Evolutionary conservation across 495 filamentous ascomycete species (phyloP).

Genomic region (Achaetomiella virescens): DNA sequence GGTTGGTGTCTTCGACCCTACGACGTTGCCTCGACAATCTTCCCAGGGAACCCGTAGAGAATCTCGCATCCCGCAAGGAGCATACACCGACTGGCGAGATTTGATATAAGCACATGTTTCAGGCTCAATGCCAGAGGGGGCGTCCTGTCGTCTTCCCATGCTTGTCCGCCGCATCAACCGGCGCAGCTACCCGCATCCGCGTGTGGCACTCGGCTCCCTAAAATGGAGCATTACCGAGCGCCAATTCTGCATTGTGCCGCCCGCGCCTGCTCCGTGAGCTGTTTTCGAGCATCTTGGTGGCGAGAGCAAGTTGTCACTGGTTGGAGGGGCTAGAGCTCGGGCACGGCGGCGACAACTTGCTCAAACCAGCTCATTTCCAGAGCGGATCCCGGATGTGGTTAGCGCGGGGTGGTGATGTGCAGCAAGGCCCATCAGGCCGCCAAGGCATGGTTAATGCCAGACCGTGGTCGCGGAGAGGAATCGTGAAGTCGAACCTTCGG

Average conservation of each 20-base stretch:
- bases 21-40: no score
- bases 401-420: conserved; percentile 3
- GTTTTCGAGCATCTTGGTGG: neutral
- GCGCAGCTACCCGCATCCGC: neutral
- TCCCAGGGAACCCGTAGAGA: no score
- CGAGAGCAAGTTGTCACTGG: conserved; percentile 31
- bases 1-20: no score
- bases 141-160: no score
- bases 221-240: neutral
- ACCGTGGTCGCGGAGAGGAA: no score
- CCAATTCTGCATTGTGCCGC: neutral
- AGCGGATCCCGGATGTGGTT: conserved; percentile 13
- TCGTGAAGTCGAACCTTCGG: no score
- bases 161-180: no score
- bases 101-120: no score
- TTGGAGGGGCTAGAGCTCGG: neutral
- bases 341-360: conserved; percentile 36
- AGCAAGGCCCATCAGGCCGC: neutral
- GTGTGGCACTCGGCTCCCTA: neutral
- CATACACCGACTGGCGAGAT: neutral
- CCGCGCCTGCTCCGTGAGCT: neutral
- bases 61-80: neutral
- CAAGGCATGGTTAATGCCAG: no score
- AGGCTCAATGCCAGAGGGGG: neutral
- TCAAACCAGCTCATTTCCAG: conserved; percentile 40